These are phyloP conservation scores for Xerocomus spinulosus DNA, from an alignment of 768 basidiomycete species.

Conservation along the genomic window DNA sequence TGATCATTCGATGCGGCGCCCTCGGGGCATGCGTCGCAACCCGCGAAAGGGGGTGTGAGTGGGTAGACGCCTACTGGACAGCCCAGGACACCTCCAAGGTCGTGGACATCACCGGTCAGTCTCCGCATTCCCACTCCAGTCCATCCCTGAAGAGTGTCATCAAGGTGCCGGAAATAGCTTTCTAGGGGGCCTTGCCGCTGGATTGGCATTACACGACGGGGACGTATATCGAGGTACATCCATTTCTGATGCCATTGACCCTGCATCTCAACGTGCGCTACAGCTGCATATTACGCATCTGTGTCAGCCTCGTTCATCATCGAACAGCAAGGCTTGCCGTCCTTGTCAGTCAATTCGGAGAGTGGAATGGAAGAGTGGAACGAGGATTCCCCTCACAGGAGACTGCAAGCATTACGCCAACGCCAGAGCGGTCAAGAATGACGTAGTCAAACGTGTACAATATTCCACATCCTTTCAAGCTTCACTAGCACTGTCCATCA, in stretches of 20 bases:
- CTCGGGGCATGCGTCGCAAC: conserved; percentile 62
- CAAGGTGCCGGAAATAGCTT: conserved; percentile 90
- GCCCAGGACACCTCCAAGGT: conserved; percentile 44
- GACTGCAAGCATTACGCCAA: conserved; percentile 50
- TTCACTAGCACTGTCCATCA: not conserved
- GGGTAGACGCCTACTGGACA: conserved; percentile 77
- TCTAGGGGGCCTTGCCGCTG: conserved; percentile 79
- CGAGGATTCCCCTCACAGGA: conserved; percentile 53
- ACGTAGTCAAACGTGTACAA: conserved; percentile 28
- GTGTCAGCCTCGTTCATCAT: conserved; percentile 81
- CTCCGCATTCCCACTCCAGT: conserved; percentile 1
- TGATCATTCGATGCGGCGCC: conserved; percentile 72
- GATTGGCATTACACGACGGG: conserved; percentile 49
- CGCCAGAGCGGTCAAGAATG: conserved; percentile 34
- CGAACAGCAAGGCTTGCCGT: conserved; percentile 77
- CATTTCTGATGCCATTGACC: conserved; percentile 3
- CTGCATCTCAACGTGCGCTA: conserved; percentile 13
- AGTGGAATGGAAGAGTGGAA: conserved; percentile 56
- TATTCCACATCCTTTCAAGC: conserved; percentile 13
- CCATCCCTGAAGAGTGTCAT: conserved; percentile 3
- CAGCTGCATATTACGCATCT: conserved; percentile 69
- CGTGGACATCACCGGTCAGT: conserved; percentile 76
- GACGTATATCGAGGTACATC: conserved; percentile 64
- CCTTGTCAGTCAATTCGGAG: conserved; percentile 31
- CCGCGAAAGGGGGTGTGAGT: conserved; percentile 38